A percentile compares a stretch with the other conserved stretches of the same genome.
Conservation (phyloP, 352 stramenopile genomes). For the Stephanocyclus meneghinianus region DNA sequence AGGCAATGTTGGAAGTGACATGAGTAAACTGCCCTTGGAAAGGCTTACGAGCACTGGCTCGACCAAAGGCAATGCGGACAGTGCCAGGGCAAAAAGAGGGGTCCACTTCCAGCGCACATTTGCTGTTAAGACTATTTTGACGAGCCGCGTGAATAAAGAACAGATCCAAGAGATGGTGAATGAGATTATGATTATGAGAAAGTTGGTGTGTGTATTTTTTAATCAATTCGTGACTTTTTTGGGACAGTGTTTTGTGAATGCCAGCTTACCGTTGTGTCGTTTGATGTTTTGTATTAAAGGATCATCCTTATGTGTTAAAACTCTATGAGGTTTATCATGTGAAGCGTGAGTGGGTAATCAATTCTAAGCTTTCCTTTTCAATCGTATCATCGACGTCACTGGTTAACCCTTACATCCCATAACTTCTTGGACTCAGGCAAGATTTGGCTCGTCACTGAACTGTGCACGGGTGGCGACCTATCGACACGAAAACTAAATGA, state of each 20-base stretch:
- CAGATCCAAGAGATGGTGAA: conserved; percentile 56
- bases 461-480: conserved; percentile 64
- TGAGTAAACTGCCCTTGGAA: neutral
- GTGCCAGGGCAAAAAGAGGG: conserved; percentile 24
- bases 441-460: conserved; percentile 69
- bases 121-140: conserved; percentile 61
- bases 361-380: neutral
- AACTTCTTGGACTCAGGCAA: conserved; percentile 26
- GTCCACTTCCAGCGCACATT: conserved; percentile 54
- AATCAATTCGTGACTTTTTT: neutral
- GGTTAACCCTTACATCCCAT: neutral
- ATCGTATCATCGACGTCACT: neutral
- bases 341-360: conserved; percentile 39
- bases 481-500: conserved; percentile 54
- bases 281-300: conserved; percentile 6
- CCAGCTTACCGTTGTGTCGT: neutral
- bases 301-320: conserved; percentile 62
- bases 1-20: conserved; percentile 10
- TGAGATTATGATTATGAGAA: conserved; percentile 65
- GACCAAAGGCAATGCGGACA: neutral
- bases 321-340: conserved; percentile 66
- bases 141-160: conserved; percentile 45
- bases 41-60: neutral
- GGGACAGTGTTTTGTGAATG: neutral
- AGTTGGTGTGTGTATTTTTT: conserved; percentile 36